Percentiles rank a stretch among this genome's conserved stretches.
phyloP scores from a whole-genome alignment of 108 stramenopile genomes.

The Cyclotella choctawhatcheeana region DNA sequence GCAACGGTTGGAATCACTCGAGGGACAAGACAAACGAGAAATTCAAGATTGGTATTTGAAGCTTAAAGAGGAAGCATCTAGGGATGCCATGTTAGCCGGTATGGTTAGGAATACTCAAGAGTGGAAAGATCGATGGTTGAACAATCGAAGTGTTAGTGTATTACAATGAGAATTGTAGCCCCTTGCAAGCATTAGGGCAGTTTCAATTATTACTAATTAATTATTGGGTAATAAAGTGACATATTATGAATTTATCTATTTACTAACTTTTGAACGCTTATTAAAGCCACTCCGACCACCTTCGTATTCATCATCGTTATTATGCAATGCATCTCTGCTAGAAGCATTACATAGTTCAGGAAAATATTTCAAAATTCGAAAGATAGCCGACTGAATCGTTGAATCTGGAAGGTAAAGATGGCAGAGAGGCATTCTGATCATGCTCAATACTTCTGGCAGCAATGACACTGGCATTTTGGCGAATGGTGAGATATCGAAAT shows the following conservation, averaged over 20 bases:
- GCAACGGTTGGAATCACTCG: conserved; percentile 21
- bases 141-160: no score
- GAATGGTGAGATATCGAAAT: conserved; percentile 2
- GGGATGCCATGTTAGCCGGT: conserved; percentile 45
- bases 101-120: conserved; percentile 45
- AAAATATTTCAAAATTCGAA: conserved; percentile 2
- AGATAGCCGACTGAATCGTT: neutral
- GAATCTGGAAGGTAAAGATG: no score
- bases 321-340: no score
- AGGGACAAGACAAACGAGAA: conserved; percentile 24
- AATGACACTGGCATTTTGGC: neutral
- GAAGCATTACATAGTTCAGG: no score
- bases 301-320: no score
- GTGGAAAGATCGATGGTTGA: conserved; percentile 54
- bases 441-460: neutral
- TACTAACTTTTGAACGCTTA: no score
- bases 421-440: neutral
- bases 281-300: no score
- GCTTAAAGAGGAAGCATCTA: conserved; percentile 15
- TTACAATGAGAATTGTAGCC: no score
- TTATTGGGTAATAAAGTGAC: no score
- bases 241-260: no score
- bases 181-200: no score
- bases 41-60: conserved; percentile 30
- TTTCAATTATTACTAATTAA: no score